These are phyloP conservation scores for Yarrowia sp. DNA, from an alignment of 805 yeast genomes.

Conservation along the genomic window DNA sequence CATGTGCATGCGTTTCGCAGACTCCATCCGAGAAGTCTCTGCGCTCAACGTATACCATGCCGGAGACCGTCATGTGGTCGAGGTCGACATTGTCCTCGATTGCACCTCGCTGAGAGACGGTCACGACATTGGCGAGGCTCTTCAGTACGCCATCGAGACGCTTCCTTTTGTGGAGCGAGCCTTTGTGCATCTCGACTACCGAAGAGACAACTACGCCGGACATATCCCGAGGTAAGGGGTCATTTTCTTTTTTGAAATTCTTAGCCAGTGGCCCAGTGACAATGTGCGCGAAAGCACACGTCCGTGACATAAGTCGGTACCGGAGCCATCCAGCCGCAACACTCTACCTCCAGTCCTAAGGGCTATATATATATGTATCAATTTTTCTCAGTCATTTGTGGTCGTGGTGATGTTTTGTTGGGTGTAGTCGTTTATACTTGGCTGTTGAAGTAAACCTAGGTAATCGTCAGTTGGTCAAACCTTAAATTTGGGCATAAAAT, in stretches of 20 bases:
- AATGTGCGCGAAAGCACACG: slow-evolving; percentile 18
- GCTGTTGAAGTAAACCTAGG: too few relatives aligned
- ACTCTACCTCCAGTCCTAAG: slow-evolving; percentile 9
- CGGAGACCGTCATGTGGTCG: slow-evolving; percentile 73
- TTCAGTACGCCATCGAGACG: slow-evolving; percentile 76
- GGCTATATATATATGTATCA: neutral
- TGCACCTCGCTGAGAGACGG: slow-evolving; percentile 55
- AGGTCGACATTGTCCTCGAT: slow-evolving; percentile 66
- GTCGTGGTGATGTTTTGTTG: too few relatives aligned
- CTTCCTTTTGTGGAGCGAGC: slow-evolving; percentile 76
- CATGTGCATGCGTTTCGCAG: slow-evolving; percentile 65
- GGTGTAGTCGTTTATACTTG: too few relatives aligned
- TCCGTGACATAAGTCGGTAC: slow-evolving; percentile 20
- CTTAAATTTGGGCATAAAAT: too few relatives aligned
- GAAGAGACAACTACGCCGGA: slow-evolving; percentile 25
- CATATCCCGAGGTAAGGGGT: slow-evolving; percentile 24
- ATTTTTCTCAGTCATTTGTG: too few relatives aligned
- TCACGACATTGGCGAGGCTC: slow-evolving; percentile 77
- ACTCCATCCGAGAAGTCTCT: slow-evolving; percentile 59
- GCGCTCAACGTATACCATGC: slow-evolving; percentile 70
- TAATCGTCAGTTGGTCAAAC: too few relatives aligned
- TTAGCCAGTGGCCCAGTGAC: slow-evolving; percentile 8
- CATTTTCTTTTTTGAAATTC: neutral
- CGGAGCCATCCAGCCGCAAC: slow-evolving; percentile 3
- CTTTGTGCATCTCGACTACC: slow-evolving; percentile 66